Base-by-base conservation (phyloP, 2,329 filamentous ascomycete species). In the Ophiostoma australiae region DNA sequence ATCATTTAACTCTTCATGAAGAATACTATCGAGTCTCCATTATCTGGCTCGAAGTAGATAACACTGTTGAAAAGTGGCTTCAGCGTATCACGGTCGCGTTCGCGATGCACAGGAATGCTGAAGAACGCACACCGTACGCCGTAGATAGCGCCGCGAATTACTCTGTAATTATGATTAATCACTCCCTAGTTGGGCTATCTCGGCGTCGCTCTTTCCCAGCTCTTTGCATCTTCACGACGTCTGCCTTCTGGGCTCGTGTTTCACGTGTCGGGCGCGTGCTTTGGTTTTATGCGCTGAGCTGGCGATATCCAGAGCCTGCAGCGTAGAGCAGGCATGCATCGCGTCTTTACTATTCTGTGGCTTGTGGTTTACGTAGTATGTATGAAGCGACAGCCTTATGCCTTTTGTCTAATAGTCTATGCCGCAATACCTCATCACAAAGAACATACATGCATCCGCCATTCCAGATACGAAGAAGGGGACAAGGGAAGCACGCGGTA, bases 51-150 rank as follows among this genome's bases (percentile, higher is more conserved):
- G 17, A 7, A 8, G 17, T 41, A 13, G 13, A 13, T 41, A 13
- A 15, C 44, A 48, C 44, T 48, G 20, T 48, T 48, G 4, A 20
- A 7, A 15, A 48, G 44, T 48, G 44, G 6, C 27, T 27, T 58
- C 52, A 27, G 11, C 15, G 52, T 27, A 58, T 58, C n/a, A 15
- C 52, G 52, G n/a, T 58, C 52, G 52, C 52, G 23, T 58, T 58
- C 10, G 52, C 23, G 52, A 58, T 58, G 52, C 52, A 27, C 52
- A 27, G 52, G 52, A 58, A 58, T 58, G 52, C 52, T 58, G 52
- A 58, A 58, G 52, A 58, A 58, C 27, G n/a, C 23, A 58, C 1
- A n/a, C 44, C 52, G 23, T 58, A 31, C 27, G 27, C 27, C 27
- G 27, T 31, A 31, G 27, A 58, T 27, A n/a, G 23, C 52, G 27